A percentile compares a stretch with the other conserved stretches of the same genome.
These are phyloP conservation scores for Aphanomyces euteiches DNA, from an alignment of 352 stramenopile genomes.

Conservation along the genomic window DNA sequence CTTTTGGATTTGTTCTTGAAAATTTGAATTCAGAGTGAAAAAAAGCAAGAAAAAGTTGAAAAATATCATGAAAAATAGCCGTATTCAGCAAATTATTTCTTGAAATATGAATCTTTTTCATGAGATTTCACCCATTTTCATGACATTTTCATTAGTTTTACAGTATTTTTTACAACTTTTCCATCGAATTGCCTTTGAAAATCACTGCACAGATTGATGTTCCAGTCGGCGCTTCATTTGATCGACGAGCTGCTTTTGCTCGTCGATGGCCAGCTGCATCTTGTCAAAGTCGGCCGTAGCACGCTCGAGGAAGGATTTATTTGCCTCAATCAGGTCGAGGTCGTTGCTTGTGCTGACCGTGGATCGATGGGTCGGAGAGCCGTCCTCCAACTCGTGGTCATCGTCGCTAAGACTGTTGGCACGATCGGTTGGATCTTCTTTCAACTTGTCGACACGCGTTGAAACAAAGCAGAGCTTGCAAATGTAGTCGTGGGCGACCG, in stretches of 20 bases:
- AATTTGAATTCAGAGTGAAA: too few species aligned
- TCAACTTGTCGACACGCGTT: not conserved
- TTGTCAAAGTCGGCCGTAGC: not conserved
- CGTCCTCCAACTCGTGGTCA: not conserved
- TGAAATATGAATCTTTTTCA: too few species aligned
- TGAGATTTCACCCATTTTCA: not conserved
- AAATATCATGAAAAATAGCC: too few species aligned
- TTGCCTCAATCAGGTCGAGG: not conserved
- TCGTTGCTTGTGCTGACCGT: constrained; percentile 17
- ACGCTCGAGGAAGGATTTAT: not conserved
- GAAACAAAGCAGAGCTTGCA: constrained; percentile 27
- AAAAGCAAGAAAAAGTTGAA: too few species aligned
- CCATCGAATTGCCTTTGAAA: too few species aligned
- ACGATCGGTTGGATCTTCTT: too few species aligned
- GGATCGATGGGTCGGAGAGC: not conserved
- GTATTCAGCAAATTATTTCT: too few species aligned
- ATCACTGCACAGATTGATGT: not conserved
- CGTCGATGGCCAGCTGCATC: constrained; percentile 22
- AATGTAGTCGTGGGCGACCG: constrained; percentile 12
- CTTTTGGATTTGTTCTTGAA: too few species aligned
- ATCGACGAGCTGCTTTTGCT: constrained; percentile 10
- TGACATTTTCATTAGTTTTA: not conserved
- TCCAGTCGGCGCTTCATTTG: constrained; percentile 20
- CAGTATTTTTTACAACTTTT: not conserved
- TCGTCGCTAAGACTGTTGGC: not conserved